Base-by-base conservation (phyloP, 73 alveolate species). In the Paramecium octaurelia region DNA sequence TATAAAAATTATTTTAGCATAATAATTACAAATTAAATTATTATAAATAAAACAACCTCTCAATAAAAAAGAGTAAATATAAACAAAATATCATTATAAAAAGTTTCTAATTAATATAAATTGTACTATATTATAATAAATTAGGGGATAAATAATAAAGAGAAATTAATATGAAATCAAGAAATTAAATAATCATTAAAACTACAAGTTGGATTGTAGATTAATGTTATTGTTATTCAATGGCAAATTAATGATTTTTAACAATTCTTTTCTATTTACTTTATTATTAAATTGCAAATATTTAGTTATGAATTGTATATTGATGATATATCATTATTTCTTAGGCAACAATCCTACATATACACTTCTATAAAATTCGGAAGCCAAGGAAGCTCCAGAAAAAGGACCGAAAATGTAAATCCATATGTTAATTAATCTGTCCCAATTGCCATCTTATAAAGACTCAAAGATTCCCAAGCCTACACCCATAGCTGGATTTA, bases 401-500 rank as follows among this genome's bases (percentile, higher is more conserved):
- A 80, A 24, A 18, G 91, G 91, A 0, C 76, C 91, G 46, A 80
- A 80, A 24, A 80, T 80, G 48, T 44, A 80, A 24, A 80, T 80
- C 91, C 91, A 80, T 24, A 80, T 38, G 48, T 80, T 80, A 16
- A 48, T 44, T 44, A 80, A 43, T 80, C 91, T 80, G 24, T 80
- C 91, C 91, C 91, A 80, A 44, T 80, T 42, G 6, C 75, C 75
- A 48, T 80, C 91, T 80, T 80, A 80, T 6, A 80, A 23, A 16
- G 91, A 42, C 57, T 80, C 70, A 48, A 80, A 80, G 48, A 80
- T 80, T 23, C 57, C 70, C n/a, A 80, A 48, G 4, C 91, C 91
- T 44, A 80, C 91, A 16, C 91, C 91, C 91, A 80, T 80, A 20
- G 91, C 91, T 24, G 91, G 91, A 43, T 80, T 80, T 48, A 80